Evolutionary conservation across 352 stramenopile species (phyloP).

Genomic region (Phytophthora nicotianae): DNA sequence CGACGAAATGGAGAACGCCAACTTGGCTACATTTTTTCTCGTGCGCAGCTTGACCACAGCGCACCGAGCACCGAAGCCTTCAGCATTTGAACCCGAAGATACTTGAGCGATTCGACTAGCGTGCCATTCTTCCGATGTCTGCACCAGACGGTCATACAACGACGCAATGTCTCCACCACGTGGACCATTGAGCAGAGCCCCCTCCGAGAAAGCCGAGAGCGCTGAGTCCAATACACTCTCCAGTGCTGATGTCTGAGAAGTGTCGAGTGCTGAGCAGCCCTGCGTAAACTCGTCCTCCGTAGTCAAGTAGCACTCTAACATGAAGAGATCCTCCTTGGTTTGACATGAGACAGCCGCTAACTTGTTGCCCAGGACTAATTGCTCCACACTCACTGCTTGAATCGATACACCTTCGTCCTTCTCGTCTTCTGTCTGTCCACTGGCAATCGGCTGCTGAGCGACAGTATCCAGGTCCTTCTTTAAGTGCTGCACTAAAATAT

Average conservation of each 20-base stretch:
- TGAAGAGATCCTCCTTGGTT: slow-evolving; percentile 73
- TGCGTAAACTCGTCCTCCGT: slow-evolving; percentile 68
- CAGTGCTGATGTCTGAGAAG: slow-evolving; percentile 42
- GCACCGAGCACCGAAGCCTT: slow-evolving; percentile 64
- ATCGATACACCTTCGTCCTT: slow-evolving; percentile 39
- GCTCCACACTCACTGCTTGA: slow-evolving; percentile 44
- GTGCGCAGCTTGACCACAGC: slow-evolving; percentile 70
- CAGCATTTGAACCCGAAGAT: slow-evolving; percentile 23
- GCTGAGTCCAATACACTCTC: slow-evolving; percentile 65
- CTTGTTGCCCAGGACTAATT: slow-evolving; percentile 65
- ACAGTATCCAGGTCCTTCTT: slow-evolving; percentile 65
- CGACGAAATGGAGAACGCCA: slow-evolving; percentile 62
- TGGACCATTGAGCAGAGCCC: slow-evolving; percentile 45
- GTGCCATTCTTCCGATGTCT: slow-evolving; percentile 66
- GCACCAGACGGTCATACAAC: slow-evolving; percentile 59
- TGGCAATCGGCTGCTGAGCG: slow-evolving; percentile 32
- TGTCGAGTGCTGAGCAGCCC: slow-evolving; percentile 51
- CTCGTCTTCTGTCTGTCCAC: slow-evolving; percentile 22
- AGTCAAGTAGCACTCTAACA: slow-evolving; percentile 75
- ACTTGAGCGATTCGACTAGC: slow-evolving; percentile 26
- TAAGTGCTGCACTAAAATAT: slow-evolving; percentile 72
- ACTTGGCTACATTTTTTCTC: slow-evolving; percentile 49
- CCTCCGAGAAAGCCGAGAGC: slow-evolving; percentile 61
- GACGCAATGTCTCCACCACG: slow-evolving; percentile 40
- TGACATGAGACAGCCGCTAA: slow-evolving; percentile 62